A percentile compares a stretch with the other conserved stretches of the same genome.
These are phyloP conservation scores for Fusarium kyushuense DNA, from an alignment of 2,329 filamentous ascomycete species.

Conservation along the genomic window DNA sequence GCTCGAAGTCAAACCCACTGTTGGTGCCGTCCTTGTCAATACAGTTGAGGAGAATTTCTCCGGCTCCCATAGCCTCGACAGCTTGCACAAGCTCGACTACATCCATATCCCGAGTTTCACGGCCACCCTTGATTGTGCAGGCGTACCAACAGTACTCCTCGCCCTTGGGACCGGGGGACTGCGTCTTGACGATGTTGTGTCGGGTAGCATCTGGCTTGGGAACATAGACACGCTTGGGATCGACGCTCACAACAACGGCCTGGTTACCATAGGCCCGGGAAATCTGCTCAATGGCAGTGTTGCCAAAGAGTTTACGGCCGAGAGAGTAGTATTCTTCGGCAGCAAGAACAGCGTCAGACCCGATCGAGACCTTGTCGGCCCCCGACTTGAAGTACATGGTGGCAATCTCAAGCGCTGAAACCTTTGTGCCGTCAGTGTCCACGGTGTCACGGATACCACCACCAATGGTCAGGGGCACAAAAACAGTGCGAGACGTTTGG, in stretches of 20 bases:
- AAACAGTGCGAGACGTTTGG: conserved; percentile 88
- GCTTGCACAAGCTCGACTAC: conserved; percentile 88
- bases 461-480: conserved; percentile 94
- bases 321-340: conserved; percentile 89
- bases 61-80: conserved; percentile 94
- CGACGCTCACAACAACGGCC: conserved; percentile 94
- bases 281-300: conserved; percentile 95
- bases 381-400: conserved; percentile 98
- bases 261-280: conserved; percentile 94
- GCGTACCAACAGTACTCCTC: conserved; percentile 95
- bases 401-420: conserved; percentile 92
- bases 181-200: conserved; percentile 78
- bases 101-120: conserved; percentile 93
- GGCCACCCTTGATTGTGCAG: conserved; percentile 94
- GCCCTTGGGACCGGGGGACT: conserved; percentile 76
- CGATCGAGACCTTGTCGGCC: conserved; percentile 97
- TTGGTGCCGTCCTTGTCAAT: conserved; percentile 98
- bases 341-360: conserved; percentile 91
- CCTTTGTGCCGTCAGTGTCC: conserved; percentile 85
- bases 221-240: conserved; percentile 93
- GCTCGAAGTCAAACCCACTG: conserved; percentile 91
- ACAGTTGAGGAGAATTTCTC: conserved; percentile 95
- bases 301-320: conserved; percentile 77
- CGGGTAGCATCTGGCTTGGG: conserved; percentile 76
- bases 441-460: conserved; percentile 94